Conservation (phyloP, 192 early-diverging fungal genomes). For the Podila epicladia region DNA sequence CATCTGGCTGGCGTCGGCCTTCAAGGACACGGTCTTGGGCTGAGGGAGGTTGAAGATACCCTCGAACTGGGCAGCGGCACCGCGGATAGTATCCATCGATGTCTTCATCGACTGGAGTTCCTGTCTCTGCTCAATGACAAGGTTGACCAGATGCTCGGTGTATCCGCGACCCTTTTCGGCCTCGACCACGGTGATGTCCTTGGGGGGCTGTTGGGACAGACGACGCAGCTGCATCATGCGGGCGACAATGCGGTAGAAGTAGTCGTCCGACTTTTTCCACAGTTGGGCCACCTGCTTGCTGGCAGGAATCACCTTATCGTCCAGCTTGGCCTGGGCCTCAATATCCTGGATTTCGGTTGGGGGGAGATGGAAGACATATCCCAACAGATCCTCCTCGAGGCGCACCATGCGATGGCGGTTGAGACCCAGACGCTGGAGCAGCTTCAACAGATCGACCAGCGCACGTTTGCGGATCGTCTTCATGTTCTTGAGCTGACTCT, state of each 20-base stretch:
- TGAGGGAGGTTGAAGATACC: constrained; percentile 33
- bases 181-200: constrained; percentile 74
- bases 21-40: constrained; percentile 32
- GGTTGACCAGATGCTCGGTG: constrained; percentile 72
- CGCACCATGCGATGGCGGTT: constrained; percentile 52
- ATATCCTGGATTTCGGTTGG: constrained; percentile 47
- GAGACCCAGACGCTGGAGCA: constrained; percentile 73
- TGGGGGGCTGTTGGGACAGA: constrained; percentile 50
- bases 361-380: constrained; percentile 54
- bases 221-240: constrained; percentile 69
- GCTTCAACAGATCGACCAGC: constrained; percentile 79
- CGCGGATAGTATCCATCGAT: constrained; percentile 36
- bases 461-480: constrained; percentile 81
- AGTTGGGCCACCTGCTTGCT: constrained; percentile 41
- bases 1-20: constrained; percentile 8
- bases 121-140: constrained; percentile 67
- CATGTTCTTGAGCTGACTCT: constrained; percentile 66
- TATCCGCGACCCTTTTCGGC: constrained; percentile 68
- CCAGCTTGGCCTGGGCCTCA: constrained; percentile 40
- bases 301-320: constrained; percentile 40
- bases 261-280: constrained; percentile 69
- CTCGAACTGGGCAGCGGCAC: constrained; percentile 34
- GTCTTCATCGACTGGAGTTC: constrained; percentile 51
- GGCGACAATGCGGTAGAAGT: constrained; percentile 76
- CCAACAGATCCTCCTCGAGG: constrained; percentile 53